Base-by-base conservation (phyloP, 768 basidiomycete genomes). In the Dacryopinax spathularia region DNA sequence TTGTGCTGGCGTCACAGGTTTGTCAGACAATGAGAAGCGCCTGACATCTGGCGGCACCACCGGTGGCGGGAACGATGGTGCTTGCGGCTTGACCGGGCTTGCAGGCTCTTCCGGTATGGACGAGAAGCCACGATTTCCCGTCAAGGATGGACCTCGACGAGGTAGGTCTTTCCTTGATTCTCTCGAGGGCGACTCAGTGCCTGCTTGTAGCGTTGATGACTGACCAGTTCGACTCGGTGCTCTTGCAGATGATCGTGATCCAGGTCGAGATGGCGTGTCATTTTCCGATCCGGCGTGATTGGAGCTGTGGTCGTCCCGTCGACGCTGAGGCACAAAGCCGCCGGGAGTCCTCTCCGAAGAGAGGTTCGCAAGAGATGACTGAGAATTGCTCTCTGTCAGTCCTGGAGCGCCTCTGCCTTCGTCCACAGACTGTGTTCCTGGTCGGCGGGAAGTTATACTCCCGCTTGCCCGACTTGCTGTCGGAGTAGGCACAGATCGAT, bases 1-100 rank as follows among this genome's bases (percentile, higher is more conserved):
- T 13, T 56, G 25, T 31, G 13, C 25, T 10, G 74, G 65, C 13
- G 73, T 72, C 31, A 84, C 69, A 18, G 89, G 89, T 61, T 79
- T 84, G 68, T 92, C 89, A 20, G 86, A 81, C 20, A 92, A 78
- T 1, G 90, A 89, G 70, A 87, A 91, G 7, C 89, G 83, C 70
- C 86, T 89, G 39, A 91, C 82, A 62, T 77, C 82, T 5, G 87
- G 73, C 4, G 89, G 89, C 12, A 56, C 48, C 15, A 86, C 84
- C 34, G 72, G 71, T 9, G 75, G 73, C 2, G 69, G 67, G 27
- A 72, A 62, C 7, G 33, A 22, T 44, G 64, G 66, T 10, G 65
- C 22, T 20, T 65, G 60, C 7, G 65, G 25, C 31, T 62, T 34
- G 13, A 43, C 20, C 34, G 60, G 37, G 27, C 15, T 35, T 10